A percentile compares a stretch with the other conserved stretches of the same genome.
These are phyloP conservation scores for Colletotrichum tofieldiae DNA, from an alignment of 2,329 filamentous ascomycete genomes.

Conservation along the genomic window DNA sequence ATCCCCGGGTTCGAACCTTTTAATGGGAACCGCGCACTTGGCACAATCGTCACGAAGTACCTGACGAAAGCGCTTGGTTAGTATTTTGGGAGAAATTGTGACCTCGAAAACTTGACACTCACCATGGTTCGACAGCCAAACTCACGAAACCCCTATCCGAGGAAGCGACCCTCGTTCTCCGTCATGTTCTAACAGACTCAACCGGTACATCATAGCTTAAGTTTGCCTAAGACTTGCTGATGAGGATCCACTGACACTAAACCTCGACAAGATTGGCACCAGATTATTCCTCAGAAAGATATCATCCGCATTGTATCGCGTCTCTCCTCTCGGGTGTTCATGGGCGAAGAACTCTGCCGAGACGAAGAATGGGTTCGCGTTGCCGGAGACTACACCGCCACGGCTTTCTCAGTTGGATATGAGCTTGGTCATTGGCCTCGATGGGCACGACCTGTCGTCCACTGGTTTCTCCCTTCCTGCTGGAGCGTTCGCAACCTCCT, in stretches of 20 bases:
- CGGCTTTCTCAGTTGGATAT: constrained; percentile 11
- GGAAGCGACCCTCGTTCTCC: constrained; percentile 11
- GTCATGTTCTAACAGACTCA: constrained; percentile 5
- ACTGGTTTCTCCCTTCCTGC: constrained; percentile 45
- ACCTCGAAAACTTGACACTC: not conserved
- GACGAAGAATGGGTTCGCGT: constrained; percentile 44
- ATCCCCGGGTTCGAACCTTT: constrained; percentile 31
- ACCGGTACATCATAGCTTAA: not conserved
- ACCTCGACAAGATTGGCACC: constrained; percentile 38
- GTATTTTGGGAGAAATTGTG: too few species aligned
- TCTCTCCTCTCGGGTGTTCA: constrained; percentile 45
- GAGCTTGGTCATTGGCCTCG: constrained; percentile 42
- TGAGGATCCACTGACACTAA: not conserved
- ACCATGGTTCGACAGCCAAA: not conserved
- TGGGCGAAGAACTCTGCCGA: constrained; percentile 38
- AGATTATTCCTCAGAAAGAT: constrained; percentile 27
- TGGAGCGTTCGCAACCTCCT: constrained; percentile 32
- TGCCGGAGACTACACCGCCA: constrained; percentile 28
- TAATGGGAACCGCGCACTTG: not conserved
- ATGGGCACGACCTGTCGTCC: constrained; percentile 39
- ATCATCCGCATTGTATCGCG: constrained; percentile 40
- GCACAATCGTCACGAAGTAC: constrained; percentile 19
- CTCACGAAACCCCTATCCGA: constrained; percentile 33
- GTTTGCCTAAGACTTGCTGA: fast-evolving
- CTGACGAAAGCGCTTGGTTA: too few species aligned